phyloP scores from a whole-genome alignment of 2,329 filamentous ascomycete genomes.

The Metarhizium humberi region DNA sequence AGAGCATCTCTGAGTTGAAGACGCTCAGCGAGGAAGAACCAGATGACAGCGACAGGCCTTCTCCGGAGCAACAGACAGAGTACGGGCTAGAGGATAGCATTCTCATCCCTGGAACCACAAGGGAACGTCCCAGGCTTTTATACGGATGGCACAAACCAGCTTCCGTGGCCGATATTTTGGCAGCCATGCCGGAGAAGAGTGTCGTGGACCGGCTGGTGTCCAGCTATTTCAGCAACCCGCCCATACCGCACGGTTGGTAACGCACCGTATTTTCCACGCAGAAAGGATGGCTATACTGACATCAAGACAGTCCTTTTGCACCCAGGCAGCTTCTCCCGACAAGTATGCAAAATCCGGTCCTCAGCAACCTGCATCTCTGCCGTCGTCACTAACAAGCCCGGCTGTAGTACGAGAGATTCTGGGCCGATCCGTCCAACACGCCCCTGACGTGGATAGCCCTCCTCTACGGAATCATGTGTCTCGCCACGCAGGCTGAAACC shows the following conservation, averaged over 20 bases:
- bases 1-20: constrained; percentile 29
- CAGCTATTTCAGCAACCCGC: constrained; percentile 25
- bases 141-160: constrained; percentile 19
- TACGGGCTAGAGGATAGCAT: neutral
- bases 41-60: neutral
- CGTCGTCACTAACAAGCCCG: neutral
- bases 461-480: constrained; percentile 34
- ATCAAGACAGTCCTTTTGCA: neutral
- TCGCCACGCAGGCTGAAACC: constrained; percentile 16
- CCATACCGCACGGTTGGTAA: constrained; percentile 11
- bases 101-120: neutral
- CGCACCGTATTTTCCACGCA: too few species aligned
- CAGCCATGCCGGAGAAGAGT: constrained; percentile 21
- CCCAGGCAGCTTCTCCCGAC: neutral
- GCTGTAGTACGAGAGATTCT: constrained; percentile 33
- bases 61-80: neutral
- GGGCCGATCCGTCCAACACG: constrained; percentile 25
- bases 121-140: constrained; percentile 17
- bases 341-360: neutral
- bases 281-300: neutral
- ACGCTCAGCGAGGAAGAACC: constrained; percentile 20
- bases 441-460: constrained; percentile 36
- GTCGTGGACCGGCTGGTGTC: constrained; percentile 25
- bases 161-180: constrained; percentile 21
- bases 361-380: neutral